phyloP scores from a whole-genome alignment of 352 stramenopile genomes.

The Phytopythium ostracodes region DNA sequence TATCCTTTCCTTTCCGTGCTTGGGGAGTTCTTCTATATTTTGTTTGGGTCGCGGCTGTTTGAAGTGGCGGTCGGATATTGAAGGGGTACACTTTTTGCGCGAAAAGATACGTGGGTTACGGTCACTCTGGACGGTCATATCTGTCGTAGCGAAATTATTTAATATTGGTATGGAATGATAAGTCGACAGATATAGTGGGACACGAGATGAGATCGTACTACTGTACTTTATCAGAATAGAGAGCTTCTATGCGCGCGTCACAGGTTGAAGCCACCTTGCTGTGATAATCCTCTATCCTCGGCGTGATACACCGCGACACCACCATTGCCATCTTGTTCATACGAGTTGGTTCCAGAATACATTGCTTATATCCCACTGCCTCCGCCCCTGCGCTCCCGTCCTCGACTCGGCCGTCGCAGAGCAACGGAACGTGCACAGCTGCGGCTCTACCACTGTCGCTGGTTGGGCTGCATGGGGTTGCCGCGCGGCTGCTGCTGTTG shows the following conservation, averaged over 20 bases:
- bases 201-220: not conserved
- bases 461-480: constrained; percentile 53
- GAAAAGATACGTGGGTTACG: not conserved
- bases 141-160: too few relatives aligned
- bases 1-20: too few relatives aligned
- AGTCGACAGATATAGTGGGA: not conserved
- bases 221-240: not conserved
- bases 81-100: not conserved
- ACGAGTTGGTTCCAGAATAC: not conserved
- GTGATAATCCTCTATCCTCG: too few relatives aligned
- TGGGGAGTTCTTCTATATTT: not conserved
- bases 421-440: not conserved
- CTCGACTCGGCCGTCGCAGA: not conserved
- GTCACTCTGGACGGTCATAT: not conserved
- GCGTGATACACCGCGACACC: not conserved
- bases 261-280: constrained; percentile 1
- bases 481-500: constrained; percentile 46
- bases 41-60: not conserved
- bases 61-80: not conserved
- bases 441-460: constrained; percentile 33
- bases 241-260: constrained; percentile 1
- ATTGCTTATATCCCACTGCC: not conserved
- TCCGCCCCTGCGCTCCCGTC: not conserved
- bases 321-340: not conserved
- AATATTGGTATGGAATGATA: too few relatives aligned